phyloP scores from a whole-genome alignment of 1,284 basidiomycete genomes.

The Blastosporella zonata region DNA sequence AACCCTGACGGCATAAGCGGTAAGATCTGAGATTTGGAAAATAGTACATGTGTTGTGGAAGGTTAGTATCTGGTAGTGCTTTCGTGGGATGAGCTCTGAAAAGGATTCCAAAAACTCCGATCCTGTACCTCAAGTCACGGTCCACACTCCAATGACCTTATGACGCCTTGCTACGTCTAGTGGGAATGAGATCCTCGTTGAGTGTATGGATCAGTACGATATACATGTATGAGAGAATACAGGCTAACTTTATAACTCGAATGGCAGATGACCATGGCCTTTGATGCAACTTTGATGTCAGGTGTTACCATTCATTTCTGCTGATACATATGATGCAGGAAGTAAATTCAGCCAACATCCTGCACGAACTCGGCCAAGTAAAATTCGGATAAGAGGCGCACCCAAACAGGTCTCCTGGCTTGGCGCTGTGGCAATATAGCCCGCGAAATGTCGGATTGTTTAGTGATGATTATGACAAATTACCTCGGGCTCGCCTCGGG shows the following conservation, averaged over 20 bases:
- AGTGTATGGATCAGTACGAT: not conserved
- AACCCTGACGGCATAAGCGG: slow-evolving; percentile 22
- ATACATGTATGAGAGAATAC: not conserved
- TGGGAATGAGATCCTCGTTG: too few relatives aligned
- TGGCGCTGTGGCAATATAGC: too few relatives aligned
- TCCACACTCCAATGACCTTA: not conserved
- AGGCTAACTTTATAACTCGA: not conserved
- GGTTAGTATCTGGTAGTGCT: not conserved
- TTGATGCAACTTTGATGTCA: not conserved
- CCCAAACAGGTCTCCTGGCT: too few relatives aligned
- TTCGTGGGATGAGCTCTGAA: too few relatives aligned
- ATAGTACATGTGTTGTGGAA: too few relatives aligned
- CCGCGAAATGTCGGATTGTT: too few relatives aligned
- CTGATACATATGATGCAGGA: not conserved
- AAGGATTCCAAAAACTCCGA: slow-evolving; percentile 26
- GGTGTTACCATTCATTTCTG: not conserved
- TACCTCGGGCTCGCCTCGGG: not conserved
- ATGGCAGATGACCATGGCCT: not conserved
- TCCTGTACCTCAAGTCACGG: not conserved
- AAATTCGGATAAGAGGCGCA: too few relatives aligned
- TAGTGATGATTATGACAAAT: too few relatives aligned
- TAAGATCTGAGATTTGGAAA: not conserved
- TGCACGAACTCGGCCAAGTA: too few relatives aligned
- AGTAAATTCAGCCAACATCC: not conserved
- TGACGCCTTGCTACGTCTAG: too few relatives aligned